A percentile compares a stretch with the other conserved stretches of the same genome.
These are phyloP conservation scores for Penicillium waksmanii DNA, from an alignment of 495 filamentous ascomycete genomes.

Conservation along the genomic window DNA sequence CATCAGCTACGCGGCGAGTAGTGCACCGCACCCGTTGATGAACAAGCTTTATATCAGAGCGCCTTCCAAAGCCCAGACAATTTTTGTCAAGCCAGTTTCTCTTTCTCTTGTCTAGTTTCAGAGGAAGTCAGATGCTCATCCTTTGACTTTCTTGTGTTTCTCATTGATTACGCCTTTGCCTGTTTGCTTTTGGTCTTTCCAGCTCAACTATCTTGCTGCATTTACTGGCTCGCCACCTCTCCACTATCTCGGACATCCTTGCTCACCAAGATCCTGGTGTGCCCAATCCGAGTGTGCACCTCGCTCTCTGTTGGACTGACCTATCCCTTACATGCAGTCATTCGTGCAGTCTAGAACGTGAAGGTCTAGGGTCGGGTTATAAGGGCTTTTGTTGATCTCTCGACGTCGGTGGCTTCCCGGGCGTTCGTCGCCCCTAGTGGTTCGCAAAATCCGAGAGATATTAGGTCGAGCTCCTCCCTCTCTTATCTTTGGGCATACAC, in stretches of 20 bases:
- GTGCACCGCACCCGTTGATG: constrained; percentile 6
- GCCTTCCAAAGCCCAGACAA: constrained; percentile 22
- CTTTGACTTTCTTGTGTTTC: constrained; percentile 8
- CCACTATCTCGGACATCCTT: constrained; percentile 18
- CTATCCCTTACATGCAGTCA: constrained; percentile 17
- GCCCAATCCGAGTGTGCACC: constrained; percentile 22
- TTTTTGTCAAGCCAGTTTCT: background rate
- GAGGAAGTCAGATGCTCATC: background rate
- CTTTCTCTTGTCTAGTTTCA: constrained; percentile 1
- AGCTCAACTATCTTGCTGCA: background rate
- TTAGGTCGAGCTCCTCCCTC: background rate
- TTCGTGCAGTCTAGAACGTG: constrained; percentile 8
- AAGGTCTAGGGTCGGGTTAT: constrained; percentile 10
- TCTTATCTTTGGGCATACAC: background rate
- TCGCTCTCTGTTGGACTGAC: constrained; percentile 14
- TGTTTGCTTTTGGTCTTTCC: constrained; percentile 11
- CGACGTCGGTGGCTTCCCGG: constrained; percentile 3
- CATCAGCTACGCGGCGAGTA: constrained; percentile 16
- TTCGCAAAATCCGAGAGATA: background rate
- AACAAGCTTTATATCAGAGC: constrained; percentile 33
- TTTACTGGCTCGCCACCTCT: constrained; percentile 23
- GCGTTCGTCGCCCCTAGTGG: constrained; percentile 4
- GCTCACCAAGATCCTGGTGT: constrained; percentile 10
- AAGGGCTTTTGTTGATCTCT: constrained; percentile 15
- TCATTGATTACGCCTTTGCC: constrained; percentile 7